Evolutionary conservation across 805 yeast species (phyloP).

Genomic region (Kuraishia ogatae): DNA sequence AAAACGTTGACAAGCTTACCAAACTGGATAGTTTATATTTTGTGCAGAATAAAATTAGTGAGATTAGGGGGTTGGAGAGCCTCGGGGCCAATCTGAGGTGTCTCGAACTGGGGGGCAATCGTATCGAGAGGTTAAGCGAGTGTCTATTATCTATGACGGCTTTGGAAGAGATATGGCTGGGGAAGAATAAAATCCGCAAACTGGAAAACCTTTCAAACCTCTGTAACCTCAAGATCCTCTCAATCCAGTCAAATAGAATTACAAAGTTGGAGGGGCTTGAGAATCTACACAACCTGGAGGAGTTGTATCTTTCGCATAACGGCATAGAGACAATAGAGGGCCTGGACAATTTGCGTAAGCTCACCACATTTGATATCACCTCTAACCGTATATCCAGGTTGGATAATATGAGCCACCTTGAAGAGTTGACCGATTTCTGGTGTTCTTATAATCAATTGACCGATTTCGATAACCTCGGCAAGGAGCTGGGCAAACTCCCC

Average conservation of each 20-base stretch:
- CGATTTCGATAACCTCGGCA: constrained; percentile 59
- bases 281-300: constrained; percentile 62
- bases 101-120: constrained; percentile 89
- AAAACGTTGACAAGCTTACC: constrained; percentile 57
- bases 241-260: constrained; percentile 82
- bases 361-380: constrained; percentile 74
- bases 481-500: constrained; percentile 53
- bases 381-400: constrained; percentile 58
- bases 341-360: constrained; percentile 57
- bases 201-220: constrained; percentile 56
- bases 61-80: constrained; percentile 57
- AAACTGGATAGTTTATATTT: constrained; percentile 65
- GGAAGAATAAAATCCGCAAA: constrained; percentile 68
- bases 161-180: constrained; percentile 82
- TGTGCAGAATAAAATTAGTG: constrained; percentile 79
- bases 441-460: constrained; percentile 70
- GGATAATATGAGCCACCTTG: constrained; percentile 57
- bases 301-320: constrained; percentile 82
- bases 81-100: constrained; percentile 45
- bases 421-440: constrained; percentile 86
- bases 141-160: constrained; percentile 45
- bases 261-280: constrained; percentile 78
- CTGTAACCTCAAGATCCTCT: constrained; percentile 58
- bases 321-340: constrained; percentile 70
- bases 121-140: constrained; percentile 47